These are phyloP conservation scores for Blastomyces silverae DNA, from an alignment of 2,329 filamentous ascomycete genomes.

Conservation along the genomic window DNA sequence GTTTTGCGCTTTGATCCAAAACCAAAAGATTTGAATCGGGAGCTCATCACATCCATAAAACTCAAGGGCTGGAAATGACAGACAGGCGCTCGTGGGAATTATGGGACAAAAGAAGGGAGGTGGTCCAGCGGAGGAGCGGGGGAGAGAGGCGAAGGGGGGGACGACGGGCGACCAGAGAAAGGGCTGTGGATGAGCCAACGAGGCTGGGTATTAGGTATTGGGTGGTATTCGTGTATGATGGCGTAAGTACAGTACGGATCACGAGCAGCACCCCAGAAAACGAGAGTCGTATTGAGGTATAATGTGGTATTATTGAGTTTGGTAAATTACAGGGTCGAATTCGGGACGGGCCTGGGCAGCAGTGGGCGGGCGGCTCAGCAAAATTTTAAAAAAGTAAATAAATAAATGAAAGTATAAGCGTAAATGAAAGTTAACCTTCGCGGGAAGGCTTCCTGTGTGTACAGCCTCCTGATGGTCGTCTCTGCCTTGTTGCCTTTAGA, in stretches of 20 bases:
- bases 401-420: background rate
- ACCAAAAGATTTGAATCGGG: conserved; percentile 46
- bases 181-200: background rate
- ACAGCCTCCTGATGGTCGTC: background rate
- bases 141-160: conserved; percentile 13
- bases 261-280: background rate
- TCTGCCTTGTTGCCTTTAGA: conserved; percentile 3
- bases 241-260: background rate
- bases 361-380: background rate
- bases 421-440: background rate
- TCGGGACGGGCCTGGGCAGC: background rate
- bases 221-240: background rate
- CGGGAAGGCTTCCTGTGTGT: background rate
- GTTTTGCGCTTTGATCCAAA: conserved; percentile 47
- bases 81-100: conserved; percentile 9
- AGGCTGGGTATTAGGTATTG: background rate
- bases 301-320: background rate
- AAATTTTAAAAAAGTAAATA: conserved; percentile 5
- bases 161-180: conserved; percentile 10
- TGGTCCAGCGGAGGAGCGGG: conserved; percentile 4
- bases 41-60: conserved; percentile 47
- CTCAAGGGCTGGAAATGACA: conserved; percentile 19
- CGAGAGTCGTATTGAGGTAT: background rate
- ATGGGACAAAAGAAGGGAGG: conserved; percentile 20
- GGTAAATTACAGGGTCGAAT: background rate